Conservation (phyloP, 225 moss, liverwort and hornwort species). For the Pseudoscleropodium purum region DNA sequence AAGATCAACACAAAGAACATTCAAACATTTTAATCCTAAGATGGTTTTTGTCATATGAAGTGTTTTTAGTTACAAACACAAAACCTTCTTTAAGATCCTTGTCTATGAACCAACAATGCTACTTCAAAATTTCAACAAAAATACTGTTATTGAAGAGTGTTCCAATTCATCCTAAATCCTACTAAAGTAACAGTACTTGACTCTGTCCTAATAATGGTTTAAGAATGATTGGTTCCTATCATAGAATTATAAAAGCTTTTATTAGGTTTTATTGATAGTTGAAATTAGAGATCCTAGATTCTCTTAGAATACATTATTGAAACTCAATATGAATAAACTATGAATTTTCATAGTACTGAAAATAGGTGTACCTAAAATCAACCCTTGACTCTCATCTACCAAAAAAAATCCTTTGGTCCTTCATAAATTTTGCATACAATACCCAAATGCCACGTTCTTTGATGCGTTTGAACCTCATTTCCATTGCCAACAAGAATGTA, state of each 20-base stretch:
- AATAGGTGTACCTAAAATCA: not conserved
- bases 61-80: not conserved
- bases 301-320: not conserved
- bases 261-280: not conserved
- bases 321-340: not conserved
- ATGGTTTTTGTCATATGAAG: not conserved
- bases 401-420: too few species aligned
- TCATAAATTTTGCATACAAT: not conserved
- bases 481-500: not conserved
- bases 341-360: not conserved
- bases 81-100: not conserved
- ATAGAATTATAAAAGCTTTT: not conserved
- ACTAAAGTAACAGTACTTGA: not conserved
- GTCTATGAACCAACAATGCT: not conserved
- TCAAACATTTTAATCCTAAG: not conserved
- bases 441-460: not conserved
- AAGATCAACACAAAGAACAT: accelerated
- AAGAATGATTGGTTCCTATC: not conserved
- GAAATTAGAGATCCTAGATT: not conserved
- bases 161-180: not conserved
- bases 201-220: accelerated
- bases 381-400: too few species aligned
- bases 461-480: not conserved
- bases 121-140: not conserved
- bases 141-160: accelerated